Evolutionary conservation across 2,329 filamentous ascomycete species (phyloP).

Genomic region (Periconia sp.): DNA sequence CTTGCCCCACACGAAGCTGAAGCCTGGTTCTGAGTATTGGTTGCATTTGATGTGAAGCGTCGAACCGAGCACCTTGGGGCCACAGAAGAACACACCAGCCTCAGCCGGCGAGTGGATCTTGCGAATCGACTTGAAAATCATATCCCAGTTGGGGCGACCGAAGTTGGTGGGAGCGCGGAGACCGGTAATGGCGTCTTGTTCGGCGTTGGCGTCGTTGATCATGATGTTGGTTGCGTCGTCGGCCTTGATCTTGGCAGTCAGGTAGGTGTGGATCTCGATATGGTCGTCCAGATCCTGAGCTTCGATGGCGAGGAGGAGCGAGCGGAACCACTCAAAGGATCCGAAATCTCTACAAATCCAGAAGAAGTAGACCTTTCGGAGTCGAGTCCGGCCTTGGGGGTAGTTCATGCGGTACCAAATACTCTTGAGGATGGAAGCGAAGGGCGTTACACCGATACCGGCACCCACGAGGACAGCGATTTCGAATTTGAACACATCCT

Average conservation of each 20-base stretch:
- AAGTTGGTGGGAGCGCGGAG: constrained; percentile 82
- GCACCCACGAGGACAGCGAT: constrained; percentile 54
- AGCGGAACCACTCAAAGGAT: constrained; percentile 88
- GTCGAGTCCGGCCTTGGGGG: constrained; percentile 73
- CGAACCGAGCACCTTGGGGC: constrained; percentile 77
- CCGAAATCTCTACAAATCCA: constrained; percentile 89
- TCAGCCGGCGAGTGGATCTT: constrained; percentile 60
- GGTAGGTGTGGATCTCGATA: constrained; percentile 88
- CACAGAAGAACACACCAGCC: constrained; percentile 69
- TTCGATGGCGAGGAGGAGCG: constrained; percentile 79
- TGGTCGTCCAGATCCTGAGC: constrained; percentile 80
- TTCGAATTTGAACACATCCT: constrained; percentile 77
- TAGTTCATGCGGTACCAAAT: constrained; percentile 96
- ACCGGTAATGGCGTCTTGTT: constrained; percentile 82
- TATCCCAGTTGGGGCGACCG: constrained; percentile 85
- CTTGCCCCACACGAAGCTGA: constrained; percentile 69
- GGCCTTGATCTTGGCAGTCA: constrained; percentile 83
- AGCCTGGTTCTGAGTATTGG: constrained; percentile 80
- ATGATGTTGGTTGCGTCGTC: constrained; percentile 89
- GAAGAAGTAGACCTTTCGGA: constrained; percentile 90
- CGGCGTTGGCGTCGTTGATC: constrained; percentile 85
- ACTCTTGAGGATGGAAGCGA: constrained; percentile 66
- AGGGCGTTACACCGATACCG: constrained; percentile 56
- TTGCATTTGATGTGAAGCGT: constrained; percentile 81
- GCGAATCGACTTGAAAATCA: constrained; percentile 81